Conservation (phyloP, 2,329 filamentous ascomycete genomes). For the Fusarium sp. region DNA sequence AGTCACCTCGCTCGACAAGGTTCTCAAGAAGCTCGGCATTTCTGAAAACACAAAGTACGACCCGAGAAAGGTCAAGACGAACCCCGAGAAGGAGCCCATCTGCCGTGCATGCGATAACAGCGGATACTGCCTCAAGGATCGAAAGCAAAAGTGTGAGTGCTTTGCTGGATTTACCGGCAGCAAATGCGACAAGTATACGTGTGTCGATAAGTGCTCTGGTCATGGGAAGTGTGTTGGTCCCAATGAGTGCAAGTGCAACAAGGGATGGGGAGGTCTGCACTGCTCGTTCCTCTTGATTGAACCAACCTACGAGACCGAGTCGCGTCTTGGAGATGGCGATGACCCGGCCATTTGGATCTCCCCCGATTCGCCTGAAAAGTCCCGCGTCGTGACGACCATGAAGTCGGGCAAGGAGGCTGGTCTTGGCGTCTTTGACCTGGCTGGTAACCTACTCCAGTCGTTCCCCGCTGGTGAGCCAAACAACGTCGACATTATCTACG, state of each 20-base stretch:
- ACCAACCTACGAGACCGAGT: slow-evolving; percentile 57
- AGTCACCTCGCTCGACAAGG: slow-evolving; percentile 51
- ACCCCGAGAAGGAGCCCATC: slow-evolving; percentile 44
- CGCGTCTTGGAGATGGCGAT: slow-evolving; percentile 58
- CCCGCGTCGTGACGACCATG: slow-evolving; percentile 64
- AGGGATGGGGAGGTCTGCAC: slow-evolving; percentile 58
- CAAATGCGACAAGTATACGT: slow-evolving; percentile 52
- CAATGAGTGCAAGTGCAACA: slow-evolving; percentile 55
- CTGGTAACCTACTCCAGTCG: slow-evolving; percentile 60
- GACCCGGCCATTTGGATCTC: slow-evolving; percentile 64
- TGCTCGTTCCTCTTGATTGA: slow-evolving; percentile 59
- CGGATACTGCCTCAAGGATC: slow-evolving; percentile 51
- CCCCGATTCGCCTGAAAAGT: slow-evolving; percentile 53
- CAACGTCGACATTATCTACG: slow-evolving; percentile 67
- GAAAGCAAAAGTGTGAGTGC: slow-evolving; percentile 51
- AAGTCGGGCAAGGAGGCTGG: slow-evolving; percentile 63
- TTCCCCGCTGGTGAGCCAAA: slow-evolving; percentile 61
- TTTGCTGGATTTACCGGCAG: slow-evolving; percentile 57
- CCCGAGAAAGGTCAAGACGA: slow-evolving; percentile 46
- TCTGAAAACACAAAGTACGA: slow-evolving; percentile 53
- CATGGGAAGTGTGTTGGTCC: slow-evolving; percentile 57
- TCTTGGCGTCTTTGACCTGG: slow-evolving; percentile 61
- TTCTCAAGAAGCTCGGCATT: slow-evolving; percentile 50
- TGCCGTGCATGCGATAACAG: slow-evolving; percentile 51
- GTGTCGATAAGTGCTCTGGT: slow-evolving; percentile 55